Evolutionary conservation across 176 grass and related monocot species (phyloP).

Genomic region (Zea luxurians): DNA sequence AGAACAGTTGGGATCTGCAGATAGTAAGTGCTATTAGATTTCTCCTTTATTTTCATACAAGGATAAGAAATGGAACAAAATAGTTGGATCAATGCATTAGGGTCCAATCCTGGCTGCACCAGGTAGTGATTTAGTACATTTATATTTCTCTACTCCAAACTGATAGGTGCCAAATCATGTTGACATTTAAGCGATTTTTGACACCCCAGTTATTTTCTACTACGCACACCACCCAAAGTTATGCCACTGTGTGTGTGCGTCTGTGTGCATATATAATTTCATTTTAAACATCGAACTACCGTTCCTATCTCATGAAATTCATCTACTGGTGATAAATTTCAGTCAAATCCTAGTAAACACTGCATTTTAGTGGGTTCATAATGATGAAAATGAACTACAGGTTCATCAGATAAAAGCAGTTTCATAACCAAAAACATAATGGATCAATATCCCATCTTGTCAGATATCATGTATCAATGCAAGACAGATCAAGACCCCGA

Average conservation of each 20-base stretch:
- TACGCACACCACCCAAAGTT: not conserved
- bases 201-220: not conserved
- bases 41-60: not conserved
- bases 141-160: not conserved
- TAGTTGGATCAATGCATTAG: not conserved
- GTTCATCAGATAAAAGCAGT: not conserved
- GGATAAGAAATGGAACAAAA: not conserved
- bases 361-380: not conserved
- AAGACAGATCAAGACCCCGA: not conserved
- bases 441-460: not conserved
- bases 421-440: not conserved
- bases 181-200: not conserved
- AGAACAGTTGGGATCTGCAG: constrained; percentile 70
- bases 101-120: not conserved
- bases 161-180: not conserved
- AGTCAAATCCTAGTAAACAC: not conserved
- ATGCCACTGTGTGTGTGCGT: not conserved
- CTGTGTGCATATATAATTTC: not conserved
- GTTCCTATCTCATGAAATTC: not conserved
- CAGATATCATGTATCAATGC: not conserved
- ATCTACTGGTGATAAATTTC: not conserved
- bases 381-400: not conserved
- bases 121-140: not conserved
- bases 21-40: not conserved
- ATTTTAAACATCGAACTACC: not conserved